phyloP scores from a whole-genome alignment of 2,329 filamentous ascomycete genomes.

The Pestalotiopsis sp. region DNA sequence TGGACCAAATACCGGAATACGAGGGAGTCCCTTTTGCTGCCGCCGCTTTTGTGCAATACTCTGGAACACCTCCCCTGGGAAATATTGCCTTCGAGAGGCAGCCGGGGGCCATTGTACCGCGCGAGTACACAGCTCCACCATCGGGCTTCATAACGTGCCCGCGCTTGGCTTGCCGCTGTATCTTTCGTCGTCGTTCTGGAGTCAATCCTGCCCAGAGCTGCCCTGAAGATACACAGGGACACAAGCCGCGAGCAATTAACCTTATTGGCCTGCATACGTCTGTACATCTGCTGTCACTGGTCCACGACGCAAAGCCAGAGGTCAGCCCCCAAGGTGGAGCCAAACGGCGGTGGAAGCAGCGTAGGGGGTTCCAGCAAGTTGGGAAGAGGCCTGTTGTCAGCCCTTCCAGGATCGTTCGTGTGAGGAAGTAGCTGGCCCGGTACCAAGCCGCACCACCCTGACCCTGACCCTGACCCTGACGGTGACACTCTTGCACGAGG shows the following conservation, averaged over 20 bases:
- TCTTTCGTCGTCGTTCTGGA: neutral
- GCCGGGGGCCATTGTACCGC: conserved; percentile 34
- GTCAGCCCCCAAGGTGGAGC: conserved; percentile 24
- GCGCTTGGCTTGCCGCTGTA: neutral
- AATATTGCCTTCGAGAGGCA: conserved; percentile 22
- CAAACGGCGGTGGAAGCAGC: conserved; percentile 25
- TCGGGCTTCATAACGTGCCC: conserved; percentile 10
- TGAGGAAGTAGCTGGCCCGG: neutral
- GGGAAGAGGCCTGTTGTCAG: conserved; percentile 2
- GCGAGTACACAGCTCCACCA: conserved; percentile 33
- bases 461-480: conserved; percentile 22
- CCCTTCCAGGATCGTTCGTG: neutral
- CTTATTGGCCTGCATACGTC: conserved; percentile 33
- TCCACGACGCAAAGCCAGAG: conserved; percentile 26
- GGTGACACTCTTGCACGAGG: conserved; percentile 29
- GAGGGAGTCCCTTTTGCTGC: conserved; percentile 28
- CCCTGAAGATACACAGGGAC: conserved; percentile 10
- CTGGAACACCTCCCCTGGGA: conserved; percentile 27
- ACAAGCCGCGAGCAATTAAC: conserved; percentile 19
- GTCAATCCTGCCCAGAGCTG: conserved; percentile 3
- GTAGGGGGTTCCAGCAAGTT: neutral
- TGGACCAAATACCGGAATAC: conserved; percentile 33
- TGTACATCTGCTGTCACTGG: conserved; percentile 27
- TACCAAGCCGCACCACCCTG: conserved; percentile 17
- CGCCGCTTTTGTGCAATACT: conserved; percentile 27